Conservation (phyloP, 1,139 yeast species). For the Kluyveromyces marxianus region DNA sequence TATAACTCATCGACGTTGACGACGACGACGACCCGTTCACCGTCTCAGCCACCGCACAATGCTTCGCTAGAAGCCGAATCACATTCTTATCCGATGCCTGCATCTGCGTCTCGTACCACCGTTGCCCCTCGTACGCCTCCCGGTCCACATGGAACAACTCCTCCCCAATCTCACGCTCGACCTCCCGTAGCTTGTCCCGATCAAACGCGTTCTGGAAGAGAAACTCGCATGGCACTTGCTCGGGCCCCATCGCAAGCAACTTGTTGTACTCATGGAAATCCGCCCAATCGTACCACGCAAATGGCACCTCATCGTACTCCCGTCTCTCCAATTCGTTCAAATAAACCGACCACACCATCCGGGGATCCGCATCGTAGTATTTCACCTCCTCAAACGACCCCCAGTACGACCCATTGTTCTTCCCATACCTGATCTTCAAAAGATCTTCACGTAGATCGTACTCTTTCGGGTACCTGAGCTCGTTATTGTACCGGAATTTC, state of each 20-base stretch:
- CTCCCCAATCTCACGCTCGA: slow-evolving; percentile 22
- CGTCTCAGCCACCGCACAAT: slow-evolving; percentile 1
- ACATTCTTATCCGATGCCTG: background rate
- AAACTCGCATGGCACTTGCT: slow-evolving; percentile 25
- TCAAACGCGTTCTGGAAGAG: slow-evolving; percentile 8
- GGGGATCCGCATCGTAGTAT: slow-evolving; percentile 38
- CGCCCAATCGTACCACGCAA: slow-evolving; percentile 54
- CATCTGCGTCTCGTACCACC: slow-evolving; percentile 2
- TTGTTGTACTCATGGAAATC: slow-evolving; percentile 42
- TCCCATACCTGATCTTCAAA: slow-evolving; percentile 11
- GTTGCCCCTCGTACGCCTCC: slow-evolving; percentile 19
- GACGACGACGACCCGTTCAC: background rate
- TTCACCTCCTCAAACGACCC: slow-evolving; percentile 4
- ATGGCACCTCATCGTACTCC: slow-evolving; percentile 32
- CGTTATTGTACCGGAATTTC: slow-evolving; percentile 10
- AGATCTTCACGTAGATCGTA: slow-evolving; percentile 11
- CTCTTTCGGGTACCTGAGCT: slow-evolving; percentile 9
- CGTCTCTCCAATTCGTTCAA: slow-evolving; percentile 19
- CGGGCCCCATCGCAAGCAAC: slow-evolving; percentile 35
- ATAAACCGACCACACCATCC: slow-evolving; percentile 35
- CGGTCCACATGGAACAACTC: slow-evolving; percentile 22
- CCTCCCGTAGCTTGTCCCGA: slow-evolving; percentile 11
- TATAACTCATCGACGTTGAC: background rate
- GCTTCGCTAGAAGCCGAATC: background rate
- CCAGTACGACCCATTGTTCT: slow-evolving; percentile 9